These are phyloP conservation scores for Cruciata laevipes DNA, from an alignment of 257 asterid genomes.

Conservation along the genomic window DNA sequence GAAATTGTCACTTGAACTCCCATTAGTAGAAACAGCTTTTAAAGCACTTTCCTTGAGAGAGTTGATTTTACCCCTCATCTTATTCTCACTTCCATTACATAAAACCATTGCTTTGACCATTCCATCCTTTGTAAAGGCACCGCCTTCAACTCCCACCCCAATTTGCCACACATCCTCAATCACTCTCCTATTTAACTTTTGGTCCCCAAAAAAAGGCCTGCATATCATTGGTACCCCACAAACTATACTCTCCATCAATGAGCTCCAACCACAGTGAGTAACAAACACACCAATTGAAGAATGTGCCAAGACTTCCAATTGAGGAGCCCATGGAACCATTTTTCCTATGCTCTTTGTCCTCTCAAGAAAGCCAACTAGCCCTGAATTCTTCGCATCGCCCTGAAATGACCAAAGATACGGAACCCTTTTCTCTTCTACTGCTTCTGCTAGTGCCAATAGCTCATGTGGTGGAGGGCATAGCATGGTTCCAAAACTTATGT, in stretches of 20 bases:
- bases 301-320: constrained; percentile 10
- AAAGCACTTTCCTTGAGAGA: constrained; percentile 2
- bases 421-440: constrained; percentile 36
- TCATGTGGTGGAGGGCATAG: constrained; percentile 45
- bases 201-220: constrained; percentile 22
- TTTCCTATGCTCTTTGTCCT: constrained; percentile 1
- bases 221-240: constrained; percentile 23
- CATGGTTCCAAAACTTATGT: constrained; percentile 64
- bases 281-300: constrained; percentile 12
- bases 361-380: neutral
- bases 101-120: neutral
- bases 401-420: constrained; percentile 67
- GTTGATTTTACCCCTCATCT: constrained; percentile 1
- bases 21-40: constrained; percentile 11
- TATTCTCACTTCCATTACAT: neutral
- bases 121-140: constrained; percentile 6
- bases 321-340: constrained; percentile 17
- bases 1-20: constrained; percentile 13
- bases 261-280: constrained; percentile 20
- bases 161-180: neutral
- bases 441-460: constrained; percentile 43
- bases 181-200: constrained; percentile 11
- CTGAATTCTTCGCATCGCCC: neutral
- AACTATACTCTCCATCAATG: constrained; percentile 13
- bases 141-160: constrained; percentile 4